Evolutionary conservation across 1,139 yeast genomes (phyloP).

Genomic region (Candida pseudoviswanathii): DNA sequence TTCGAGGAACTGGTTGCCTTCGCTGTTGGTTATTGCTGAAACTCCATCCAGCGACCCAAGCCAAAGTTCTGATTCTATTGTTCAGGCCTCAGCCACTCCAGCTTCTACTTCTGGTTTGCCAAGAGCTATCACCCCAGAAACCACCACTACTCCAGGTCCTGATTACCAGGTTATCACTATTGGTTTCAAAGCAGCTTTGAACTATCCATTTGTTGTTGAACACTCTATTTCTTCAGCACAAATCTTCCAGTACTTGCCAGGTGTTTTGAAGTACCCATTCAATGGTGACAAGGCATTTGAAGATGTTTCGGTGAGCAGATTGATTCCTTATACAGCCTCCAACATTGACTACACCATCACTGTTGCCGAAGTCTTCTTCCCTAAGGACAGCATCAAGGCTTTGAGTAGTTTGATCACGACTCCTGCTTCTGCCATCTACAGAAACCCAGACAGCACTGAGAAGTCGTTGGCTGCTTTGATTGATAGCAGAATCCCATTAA

Average conservation of each 20-base stretch:
- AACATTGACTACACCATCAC: constrained; percentile 61
- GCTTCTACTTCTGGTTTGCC: constrained; percentile 59
- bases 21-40: constrained; percentile 45
- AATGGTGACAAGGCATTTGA: constrained; percentile 27
- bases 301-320: constrained; percentile 56
- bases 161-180: constrained; percentile 59
- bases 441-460: constrained; percentile 49
- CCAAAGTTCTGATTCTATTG: constrained; percentile 27
- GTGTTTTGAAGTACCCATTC: constrained; percentile 56
- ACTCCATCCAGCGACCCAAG: constrained; percentile 24
- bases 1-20: constrained; percentile 51
- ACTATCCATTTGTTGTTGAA: constrained; percentile 70
- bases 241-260: constrained; percentile 70
- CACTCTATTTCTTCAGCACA: constrained; percentile 74
- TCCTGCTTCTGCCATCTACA: constrained; percentile 49
- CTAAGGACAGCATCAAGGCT: constrained; percentile 44
- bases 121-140: constrained; percentile 63
- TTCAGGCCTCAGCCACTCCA: constrained; percentile 30
- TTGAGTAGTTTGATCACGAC: constrained; percentile 49
- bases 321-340: constrained; percentile 65
- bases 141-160: constrained; percentile 46
- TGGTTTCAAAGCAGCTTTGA: constrained; percentile 70
- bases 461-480: constrained; percentile 55
- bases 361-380: constrained; percentile 77
- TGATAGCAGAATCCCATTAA: constrained; percentile 64